Conservation (phyloP, 495 filamentous ascomycete species). For the Glonium stellatum region DNA sequence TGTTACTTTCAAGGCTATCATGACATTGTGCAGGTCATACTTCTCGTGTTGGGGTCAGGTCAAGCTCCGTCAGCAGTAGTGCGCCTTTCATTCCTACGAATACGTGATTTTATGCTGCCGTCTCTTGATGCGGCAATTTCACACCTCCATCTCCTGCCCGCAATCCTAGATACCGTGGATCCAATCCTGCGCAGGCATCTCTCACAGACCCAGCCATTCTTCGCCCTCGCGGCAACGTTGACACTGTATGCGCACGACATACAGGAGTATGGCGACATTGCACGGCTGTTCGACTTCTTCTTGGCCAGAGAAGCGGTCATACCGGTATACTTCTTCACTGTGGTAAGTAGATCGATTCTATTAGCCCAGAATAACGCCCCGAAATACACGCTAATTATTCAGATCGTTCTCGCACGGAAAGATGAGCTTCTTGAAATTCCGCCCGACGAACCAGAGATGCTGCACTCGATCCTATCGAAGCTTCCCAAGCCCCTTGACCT, state of each 20-base stretch:
- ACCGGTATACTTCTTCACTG: slow-evolving; percentile 82
- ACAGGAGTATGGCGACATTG: slow-evolving; percentile 76
- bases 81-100: slow-evolving; percentile 77
- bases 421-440: slow-evolving; percentile 77
- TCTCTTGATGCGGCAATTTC: slow-evolving; percentile 70
- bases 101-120: slow-evolving; percentile 96
- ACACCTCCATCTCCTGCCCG: slow-evolving; percentile 77
- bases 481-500: slow-evolving; percentile 78
- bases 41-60: slow-evolving; percentile 67
- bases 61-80: slow-evolving; percentile 53
- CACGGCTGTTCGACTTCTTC: slow-evolving; percentile 84
- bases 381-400: neutral
- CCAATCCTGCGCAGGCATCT: slow-evolving; percentile 63
- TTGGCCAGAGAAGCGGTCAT: slow-evolving; percentile 79
- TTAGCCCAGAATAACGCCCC: neutral
- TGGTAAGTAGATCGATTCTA: slow-evolving; percentile 21
- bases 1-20: slow-evolving; percentile 98
- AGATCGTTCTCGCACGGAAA: slow-evolving; percentile 72
- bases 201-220: slow-evolving; percentile 74
- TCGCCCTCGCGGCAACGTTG: slow-evolving; percentile 80
- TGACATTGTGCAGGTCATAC: slow-evolving; percentile 94
- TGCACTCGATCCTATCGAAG: slow-evolving; percentile 82
- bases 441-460: slow-evolving; percentile 83
- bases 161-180: slow-evolving; percentile 66
- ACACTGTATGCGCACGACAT: slow-evolving; percentile 97